phyloP scores from a whole-genome alignment of 192 early-diverging fungal species.

The Thoreauomyces humboldtii region DNA sequence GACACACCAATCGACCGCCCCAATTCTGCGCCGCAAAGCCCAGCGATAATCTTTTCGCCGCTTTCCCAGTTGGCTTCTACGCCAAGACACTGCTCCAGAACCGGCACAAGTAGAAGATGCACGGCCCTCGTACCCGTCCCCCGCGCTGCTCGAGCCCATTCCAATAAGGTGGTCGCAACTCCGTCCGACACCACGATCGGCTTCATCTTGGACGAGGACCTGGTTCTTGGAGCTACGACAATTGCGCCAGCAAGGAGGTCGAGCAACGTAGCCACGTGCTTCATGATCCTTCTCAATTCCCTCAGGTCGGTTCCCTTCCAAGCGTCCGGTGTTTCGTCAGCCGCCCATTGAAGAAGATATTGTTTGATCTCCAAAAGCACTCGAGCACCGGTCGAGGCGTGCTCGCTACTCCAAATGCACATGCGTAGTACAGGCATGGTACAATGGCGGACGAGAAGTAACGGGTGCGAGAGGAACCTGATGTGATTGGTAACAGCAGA shows the following conservation, averaged over 20 bases:
- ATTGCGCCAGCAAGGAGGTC: neutral
- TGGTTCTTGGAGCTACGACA: neutral
- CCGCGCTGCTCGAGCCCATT: neutral
- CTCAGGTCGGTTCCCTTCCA: neutral
- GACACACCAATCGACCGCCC: no score
- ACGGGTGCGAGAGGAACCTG: constrained; percentile 5
- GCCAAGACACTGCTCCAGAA: constrained; percentile 5
- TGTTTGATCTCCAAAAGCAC: neutral
- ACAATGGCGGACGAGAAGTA: constrained; percentile 1
- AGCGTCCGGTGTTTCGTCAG: no score
- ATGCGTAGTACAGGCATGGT: neutral
- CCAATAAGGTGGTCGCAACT: neutral
- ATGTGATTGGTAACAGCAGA: neutral
- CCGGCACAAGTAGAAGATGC: constrained; percentile 4
- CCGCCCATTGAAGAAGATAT: neutral
- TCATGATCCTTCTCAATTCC: neutral
- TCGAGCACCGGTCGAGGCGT: neutral
- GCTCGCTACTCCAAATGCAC: constrained; percentile 7
- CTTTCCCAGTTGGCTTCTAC: constrained; percentile 3
- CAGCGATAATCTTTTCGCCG: neutral
- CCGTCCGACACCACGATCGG: constrained; percentile 2
- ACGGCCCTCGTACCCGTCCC: neutral
- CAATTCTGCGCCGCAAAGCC: neutral
- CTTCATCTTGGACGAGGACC: neutral
- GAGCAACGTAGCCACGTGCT: neutral